Evolutionary conservation across 176 grass and related monocot species (phyloP).

Genomic region (Ampelocalamus luodianensis): DNA sequence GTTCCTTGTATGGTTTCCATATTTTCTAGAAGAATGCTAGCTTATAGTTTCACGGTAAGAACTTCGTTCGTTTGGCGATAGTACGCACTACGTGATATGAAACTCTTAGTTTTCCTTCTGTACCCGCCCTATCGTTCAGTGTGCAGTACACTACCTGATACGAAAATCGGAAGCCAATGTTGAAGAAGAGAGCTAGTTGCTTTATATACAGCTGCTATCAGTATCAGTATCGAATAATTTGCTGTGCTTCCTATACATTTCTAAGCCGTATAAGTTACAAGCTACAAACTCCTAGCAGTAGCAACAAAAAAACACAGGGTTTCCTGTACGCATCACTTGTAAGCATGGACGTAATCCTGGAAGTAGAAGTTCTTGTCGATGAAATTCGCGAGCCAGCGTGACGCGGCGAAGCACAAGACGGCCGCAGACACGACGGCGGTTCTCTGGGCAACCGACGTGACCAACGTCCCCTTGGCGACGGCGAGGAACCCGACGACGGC

Average conservation of each 20-base stretch:
- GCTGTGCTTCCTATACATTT: slow-evolving; percentile 14
- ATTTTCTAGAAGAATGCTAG: not conserved
- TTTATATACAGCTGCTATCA: slow-evolving; percentile 29
- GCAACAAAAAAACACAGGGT: too few species aligned
- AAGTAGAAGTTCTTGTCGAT: slow-evolving; percentile 90
- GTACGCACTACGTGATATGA: not conserved
- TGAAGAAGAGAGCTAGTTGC: not conserved
- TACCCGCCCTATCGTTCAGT: not conserved
- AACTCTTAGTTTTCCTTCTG: not conserved
- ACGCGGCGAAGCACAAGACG: slow-evolving; percentile 67
- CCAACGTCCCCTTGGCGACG: slow-evolving; percentile 45
- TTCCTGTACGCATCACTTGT: slow-evolving; percentile 51
- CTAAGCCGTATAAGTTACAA: not conserved
- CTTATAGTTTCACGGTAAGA: not conserved
- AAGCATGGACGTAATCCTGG: slow-evolving; percentile 87
- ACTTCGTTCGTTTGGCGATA: not conserved
- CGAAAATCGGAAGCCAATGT: not conserved
- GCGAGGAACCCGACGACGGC: slow-evolving; percentile 62
- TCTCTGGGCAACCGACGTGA: slow-evolving; percentile 43
- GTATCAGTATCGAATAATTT: not conserved
- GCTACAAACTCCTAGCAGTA: slow-evolving; percentile 15
- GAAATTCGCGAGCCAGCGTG: slow-evolving; percentile 72
- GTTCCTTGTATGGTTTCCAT: not conserved
- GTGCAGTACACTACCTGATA: not conserved
- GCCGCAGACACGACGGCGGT: slow-evolving; percentile 38